A percentile compares a stretch with the other conserved stretches of the same genome.
These are phyloP conservation scores for Lycium barbarum DNA, from an alignment of 257 asterid species.

Conservation along the genomic window DNA sequence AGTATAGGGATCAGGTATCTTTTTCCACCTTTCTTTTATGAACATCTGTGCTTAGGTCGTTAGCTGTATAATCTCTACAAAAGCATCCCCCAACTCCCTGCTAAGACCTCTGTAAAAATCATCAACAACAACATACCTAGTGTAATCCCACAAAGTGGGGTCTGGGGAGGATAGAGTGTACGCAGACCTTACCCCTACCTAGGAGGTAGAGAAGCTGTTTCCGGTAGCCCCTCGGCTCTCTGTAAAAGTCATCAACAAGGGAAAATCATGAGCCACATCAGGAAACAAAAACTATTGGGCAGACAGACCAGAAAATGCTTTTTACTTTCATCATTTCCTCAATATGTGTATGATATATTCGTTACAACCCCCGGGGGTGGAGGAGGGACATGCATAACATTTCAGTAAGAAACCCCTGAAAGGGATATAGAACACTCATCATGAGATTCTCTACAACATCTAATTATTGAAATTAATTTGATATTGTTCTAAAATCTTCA, in stretches of 20 bases:
- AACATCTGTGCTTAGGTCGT: background rate
- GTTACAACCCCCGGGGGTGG: background rate
- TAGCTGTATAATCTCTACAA: background rate
- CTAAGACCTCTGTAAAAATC: background rate
- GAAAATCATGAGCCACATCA: background rate
- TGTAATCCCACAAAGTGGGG: too few species aligned
- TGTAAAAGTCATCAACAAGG: background rate
- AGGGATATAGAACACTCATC: background rate
- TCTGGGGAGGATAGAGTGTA: too few species aligned
- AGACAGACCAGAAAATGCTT: background rate
- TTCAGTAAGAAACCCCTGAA: background rate
- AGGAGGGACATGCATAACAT: background rate
- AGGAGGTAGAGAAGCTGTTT: too few species aligned
- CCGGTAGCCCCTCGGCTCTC: background rate
- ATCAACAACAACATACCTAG: background rate
- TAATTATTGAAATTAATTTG: background rate
- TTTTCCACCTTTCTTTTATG: background rate
- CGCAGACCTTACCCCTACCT: too few species aligned
- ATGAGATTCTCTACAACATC: slow-evolving; percentile 12
- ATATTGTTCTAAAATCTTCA: background rate
- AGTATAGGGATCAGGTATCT: background rate
- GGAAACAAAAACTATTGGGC: background rate
- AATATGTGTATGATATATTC: background rate
- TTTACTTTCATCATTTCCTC: background rate
- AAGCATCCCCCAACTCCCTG: background rate